A percentile compares a stretch with the other conserved stretches of the same genome.
Conservation (phyloP, 176 grass and related monocot genomes). For the Oryza glumipatula region DNA sequence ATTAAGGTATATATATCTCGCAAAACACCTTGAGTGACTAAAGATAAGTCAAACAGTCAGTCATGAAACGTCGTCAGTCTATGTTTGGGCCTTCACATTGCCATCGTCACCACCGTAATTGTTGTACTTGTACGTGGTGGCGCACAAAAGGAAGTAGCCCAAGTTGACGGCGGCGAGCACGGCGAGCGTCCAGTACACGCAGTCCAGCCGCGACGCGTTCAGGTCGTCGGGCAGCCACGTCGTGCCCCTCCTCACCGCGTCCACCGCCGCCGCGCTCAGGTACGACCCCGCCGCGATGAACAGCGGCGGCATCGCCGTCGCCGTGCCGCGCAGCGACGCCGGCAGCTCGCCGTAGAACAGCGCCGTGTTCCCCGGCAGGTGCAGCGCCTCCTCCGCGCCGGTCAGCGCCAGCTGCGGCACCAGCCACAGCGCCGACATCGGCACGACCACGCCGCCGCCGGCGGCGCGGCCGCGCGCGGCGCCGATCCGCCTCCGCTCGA, state of each 20-base stretch:
- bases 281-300: constrained; percentile 32
- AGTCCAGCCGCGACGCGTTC: constrained; percentile 32
- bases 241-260: constrained; percentile 3
- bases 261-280: constrained; percentile 39
- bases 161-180: constrained; percentile 13
- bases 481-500: constrained; percentile 36
- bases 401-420: constrained; percentile 12
- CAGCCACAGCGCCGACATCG: constrained; percentile 50
- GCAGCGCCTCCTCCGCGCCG: constrained; percentile 39
- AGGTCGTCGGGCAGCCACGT: constrained; percentile 44
- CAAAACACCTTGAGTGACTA: no score
- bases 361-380: constrained; percentile 35
- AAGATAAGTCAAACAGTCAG: no score
- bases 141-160: constrained; percentile 37
- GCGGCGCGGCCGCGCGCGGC: neutral
- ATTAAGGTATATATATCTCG: no score
- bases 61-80: no score
- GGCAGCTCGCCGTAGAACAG: constrained; percentile 47
- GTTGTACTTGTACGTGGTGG: constrained; percentile 24
- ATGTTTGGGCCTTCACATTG: no score
- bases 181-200: constrained; percentile 37
- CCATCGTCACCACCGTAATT: neutral
- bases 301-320: constrained; percentile 44
- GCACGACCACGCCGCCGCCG: neutral
- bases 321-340: constrained; percentile 35